Conservation (phyloP, 2,329 filamentous ascomycete species). For the Daldinia sp. region DNA sequence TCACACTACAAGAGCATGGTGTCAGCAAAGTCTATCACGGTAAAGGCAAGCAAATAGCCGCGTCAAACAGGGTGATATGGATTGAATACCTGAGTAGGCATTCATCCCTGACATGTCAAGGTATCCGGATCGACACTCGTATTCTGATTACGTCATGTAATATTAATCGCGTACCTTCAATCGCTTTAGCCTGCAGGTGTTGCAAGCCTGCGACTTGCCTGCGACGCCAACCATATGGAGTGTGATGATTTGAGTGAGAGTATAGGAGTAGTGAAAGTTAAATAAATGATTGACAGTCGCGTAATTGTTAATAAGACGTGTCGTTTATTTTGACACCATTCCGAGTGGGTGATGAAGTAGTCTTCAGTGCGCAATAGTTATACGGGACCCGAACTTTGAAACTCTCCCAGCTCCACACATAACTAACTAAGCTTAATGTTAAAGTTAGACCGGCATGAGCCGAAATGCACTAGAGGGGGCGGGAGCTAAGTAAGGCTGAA, state of each 20-base stretch:
- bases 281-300: neutral
- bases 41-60: neutral
- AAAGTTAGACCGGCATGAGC: neutral
- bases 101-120: neutral
- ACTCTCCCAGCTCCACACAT: neutral
- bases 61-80: neutral
- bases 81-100: too few relatives aligned
- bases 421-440: neutral
- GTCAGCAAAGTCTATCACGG: constrained; percentile 4
- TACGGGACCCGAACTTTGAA: neutral
- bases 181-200: constrained; percentile 25
- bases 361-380: neutral
- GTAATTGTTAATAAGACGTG: neutral
- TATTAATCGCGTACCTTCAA: constrained; percentile 17
- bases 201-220: constrained; percentile 32
- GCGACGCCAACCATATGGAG: constrained; percentile 28
- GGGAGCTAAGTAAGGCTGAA: neutral
- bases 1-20: constrained; percentile 23
- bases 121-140: neutral
- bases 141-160: neutral
- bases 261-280: neutral
- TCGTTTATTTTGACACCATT: neutral
- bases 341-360: neutral
- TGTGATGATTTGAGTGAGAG: neutral
- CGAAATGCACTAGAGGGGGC: neutral